Conservation (phyloP, 192 early-diverging fungal genomes). For the Podila epigama region DNA sequence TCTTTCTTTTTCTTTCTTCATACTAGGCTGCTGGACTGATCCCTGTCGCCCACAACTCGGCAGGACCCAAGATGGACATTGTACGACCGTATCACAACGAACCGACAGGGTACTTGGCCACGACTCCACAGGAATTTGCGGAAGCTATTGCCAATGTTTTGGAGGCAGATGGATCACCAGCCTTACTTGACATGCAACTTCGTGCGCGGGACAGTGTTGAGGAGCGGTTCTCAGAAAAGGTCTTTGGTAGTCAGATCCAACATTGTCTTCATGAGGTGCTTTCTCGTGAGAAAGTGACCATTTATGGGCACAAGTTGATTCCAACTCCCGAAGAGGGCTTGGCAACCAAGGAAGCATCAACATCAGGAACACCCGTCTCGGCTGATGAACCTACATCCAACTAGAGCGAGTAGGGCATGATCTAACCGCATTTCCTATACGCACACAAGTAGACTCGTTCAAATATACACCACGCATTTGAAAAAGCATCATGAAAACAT, state of each 20-base stretch:
- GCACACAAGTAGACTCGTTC: no score
- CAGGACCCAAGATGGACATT: conserved; percentile 89
- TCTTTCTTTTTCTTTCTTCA: background rate
- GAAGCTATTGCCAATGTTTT: conserved; percentile 57
- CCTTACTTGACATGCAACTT: conserved; percentile 57
- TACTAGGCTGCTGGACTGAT: conserved; percentile 82
- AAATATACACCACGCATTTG: no score
- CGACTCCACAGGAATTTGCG: conserved; percentile 71
- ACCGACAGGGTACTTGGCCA: conserved; percentile 70
- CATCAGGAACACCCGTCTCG: no score
- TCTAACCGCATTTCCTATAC: no score
- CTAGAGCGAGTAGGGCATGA: no score
- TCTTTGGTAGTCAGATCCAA: conserved; percentile 34
- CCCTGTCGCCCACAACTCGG: conserved; percentile 83
- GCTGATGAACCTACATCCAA: no score
- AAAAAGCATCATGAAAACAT: no score
- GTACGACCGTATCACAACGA: conserved; percentile 58
- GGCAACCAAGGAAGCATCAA: background rate
- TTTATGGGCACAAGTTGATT: conserved; percentile 31
- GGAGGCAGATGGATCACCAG: conserved; percentile 47
- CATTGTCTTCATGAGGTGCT: conserved; percentile 31
- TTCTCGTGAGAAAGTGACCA: conserved; percentile 19
- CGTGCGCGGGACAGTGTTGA: conserved; percentile 69
- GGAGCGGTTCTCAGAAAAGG: conserved; percentile 75
- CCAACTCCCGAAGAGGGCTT: conserved; percentile 8